Percentiles rank a stretch among this genome's conserved stretches.
phyloP scores from a whole-genome alignment of 208 protist genomes.

The Wallacemonas collosoma region DNA sequence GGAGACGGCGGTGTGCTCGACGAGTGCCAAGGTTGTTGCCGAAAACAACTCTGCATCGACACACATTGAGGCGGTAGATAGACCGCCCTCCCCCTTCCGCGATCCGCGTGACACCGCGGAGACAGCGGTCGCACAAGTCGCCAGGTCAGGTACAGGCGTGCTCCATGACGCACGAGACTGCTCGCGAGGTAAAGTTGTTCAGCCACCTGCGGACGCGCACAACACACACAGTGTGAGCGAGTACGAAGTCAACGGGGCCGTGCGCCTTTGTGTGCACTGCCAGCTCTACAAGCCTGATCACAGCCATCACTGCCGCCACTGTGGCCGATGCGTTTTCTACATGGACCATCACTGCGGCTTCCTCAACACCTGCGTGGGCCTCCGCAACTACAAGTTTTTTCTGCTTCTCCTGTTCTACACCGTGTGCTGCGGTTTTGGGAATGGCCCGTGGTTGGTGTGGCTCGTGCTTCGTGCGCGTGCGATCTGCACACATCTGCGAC shows the following conservation, averaged over 20 bases:
- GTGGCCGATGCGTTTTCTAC: slow-evolving; percentile 48
- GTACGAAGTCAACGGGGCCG: slow-evolving; percentile 25
- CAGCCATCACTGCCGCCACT: slow-evolving; percentile 64
- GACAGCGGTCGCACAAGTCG: no score
- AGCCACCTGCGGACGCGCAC: background rate
- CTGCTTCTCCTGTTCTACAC: slow-evolving; percentile 71
- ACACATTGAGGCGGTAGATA: no score
- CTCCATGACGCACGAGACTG: no score
- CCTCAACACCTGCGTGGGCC: slow-evolving; percentile 77
- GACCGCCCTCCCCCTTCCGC: no score
- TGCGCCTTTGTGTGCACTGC: slow-evolving; percentile 57
- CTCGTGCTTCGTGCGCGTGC: slow-evolving; percentile 3
- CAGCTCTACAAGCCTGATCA: slow-evolving; percentile 49
- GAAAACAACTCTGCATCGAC: no score
- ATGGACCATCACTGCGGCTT: slow-evolving; percentile 86
- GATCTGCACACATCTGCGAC: background rate
- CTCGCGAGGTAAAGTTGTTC: background rate
- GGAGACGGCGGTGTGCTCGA: background rate
- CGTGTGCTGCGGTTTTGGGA: slow-evolving; percentile 33
- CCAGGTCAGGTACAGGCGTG: no score
- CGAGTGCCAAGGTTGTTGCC: no score
- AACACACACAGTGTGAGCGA: slow-evolving; percentile 36
- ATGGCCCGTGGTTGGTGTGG: slow-evolving; percentile 21
- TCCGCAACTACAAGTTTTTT: slow-evolving; percentile 87
- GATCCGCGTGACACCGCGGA: no score